These are phyloP conservation scores for Boechera divaricarpa DNA, from an alignment of 345 rosid species.

Conservation along the genomic window DNA sequence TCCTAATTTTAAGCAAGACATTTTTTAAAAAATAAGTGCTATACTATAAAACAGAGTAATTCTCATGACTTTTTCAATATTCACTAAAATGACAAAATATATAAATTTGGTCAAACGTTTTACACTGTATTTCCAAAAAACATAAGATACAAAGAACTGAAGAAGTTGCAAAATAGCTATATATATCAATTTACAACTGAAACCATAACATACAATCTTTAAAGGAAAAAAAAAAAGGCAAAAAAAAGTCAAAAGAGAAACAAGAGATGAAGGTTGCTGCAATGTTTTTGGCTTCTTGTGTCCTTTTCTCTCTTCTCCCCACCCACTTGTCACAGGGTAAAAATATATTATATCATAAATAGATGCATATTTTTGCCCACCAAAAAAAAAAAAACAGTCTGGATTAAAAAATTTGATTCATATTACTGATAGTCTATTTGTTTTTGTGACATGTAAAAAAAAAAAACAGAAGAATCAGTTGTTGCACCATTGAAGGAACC, in stretches of 20 bases:
- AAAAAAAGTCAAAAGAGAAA: neutral
- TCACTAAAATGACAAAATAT: neutral
- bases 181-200: slow-evolving; percentile 11
- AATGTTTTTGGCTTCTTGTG: slow-evolving; percentile 20
- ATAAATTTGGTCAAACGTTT: slow-evolving; percentile 1
- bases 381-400: neutral
- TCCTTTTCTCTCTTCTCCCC: slow-evolving; percentile 29
- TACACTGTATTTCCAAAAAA: slow-evolving; percentile 15
- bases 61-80: neutral
- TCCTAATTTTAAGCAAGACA: neutral
- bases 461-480: slow-evolving; percentile 6
- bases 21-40: neutral
- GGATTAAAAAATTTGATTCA: neutral
- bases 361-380: neutral
- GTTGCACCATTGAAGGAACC: neutral
- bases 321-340: slow-evolving; percentile 27
- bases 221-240: neutral
- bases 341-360: neutral
- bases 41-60: neutral
- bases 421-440: neutral
- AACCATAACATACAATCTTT: slow-evolving; percentile 15
- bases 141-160: neutral
- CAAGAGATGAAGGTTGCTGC: slow-evolving; percentile 26
- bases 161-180: neutral
- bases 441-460: slow-evolving; percentile 18